phyloP scores from a whole-genome alignment of 768 basidiomycete genomes.

The Tremella yokohamensis region DNA sequence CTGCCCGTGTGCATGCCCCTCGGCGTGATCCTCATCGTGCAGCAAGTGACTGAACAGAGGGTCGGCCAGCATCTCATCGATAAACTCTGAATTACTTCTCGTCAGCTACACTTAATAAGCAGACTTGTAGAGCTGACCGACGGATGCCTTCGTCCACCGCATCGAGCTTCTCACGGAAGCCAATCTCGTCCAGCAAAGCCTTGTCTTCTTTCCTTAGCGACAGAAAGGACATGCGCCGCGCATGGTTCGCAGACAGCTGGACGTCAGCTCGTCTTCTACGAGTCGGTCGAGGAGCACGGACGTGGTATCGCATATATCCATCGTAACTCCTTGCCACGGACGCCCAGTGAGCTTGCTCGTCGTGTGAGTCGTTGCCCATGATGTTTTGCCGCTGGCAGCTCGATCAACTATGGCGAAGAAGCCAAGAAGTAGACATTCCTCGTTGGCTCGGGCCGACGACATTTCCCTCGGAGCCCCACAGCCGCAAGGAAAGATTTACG shows the following conservation, averaged over 20 bases:
- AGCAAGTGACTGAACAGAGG: slow-evolving; percentile 63
- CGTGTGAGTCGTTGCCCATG: slow-evolving; percentile 32
- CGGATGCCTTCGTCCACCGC: slow-evolving; percentile 74
- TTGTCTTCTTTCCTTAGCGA: slow-evolving; percentile 67
- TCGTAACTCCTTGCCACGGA: slow-evolving; percentile 72
- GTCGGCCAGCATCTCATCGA: slow-evolving; percentile 68
- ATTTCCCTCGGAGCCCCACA: too few relatives aligned
- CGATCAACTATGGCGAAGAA: neutral
- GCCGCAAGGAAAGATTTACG: too few relatives aligned
- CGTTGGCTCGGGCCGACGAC: too few relatives aligned
- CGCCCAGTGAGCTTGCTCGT: slow-evolving; percentile 69
- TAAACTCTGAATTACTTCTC: slow-evolving; percentile 68
- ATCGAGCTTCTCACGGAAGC: slow-evolving; percentile 74
- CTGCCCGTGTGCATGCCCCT: slow-evolving; percentile 9
- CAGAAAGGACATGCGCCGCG: slow-evolving; percentile 72
- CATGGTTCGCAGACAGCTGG: slow-evolving; percentile 62
- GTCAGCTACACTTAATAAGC: neutral
- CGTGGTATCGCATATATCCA: slow-evolving; percentile 72
- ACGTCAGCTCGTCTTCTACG: neutral
- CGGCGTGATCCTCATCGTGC: neutral
- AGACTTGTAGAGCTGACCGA: slow-evolving; percentile 23
- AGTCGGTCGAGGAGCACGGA: slow-evolving; percentile 48
- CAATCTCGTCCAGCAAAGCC: slow-evolving; percentile 63
- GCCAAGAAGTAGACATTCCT: too few relatives aligned
- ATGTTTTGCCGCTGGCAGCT: neutral